Conservation (phyloP, 306 rosid species). For the Comarum palustre region DNA sequence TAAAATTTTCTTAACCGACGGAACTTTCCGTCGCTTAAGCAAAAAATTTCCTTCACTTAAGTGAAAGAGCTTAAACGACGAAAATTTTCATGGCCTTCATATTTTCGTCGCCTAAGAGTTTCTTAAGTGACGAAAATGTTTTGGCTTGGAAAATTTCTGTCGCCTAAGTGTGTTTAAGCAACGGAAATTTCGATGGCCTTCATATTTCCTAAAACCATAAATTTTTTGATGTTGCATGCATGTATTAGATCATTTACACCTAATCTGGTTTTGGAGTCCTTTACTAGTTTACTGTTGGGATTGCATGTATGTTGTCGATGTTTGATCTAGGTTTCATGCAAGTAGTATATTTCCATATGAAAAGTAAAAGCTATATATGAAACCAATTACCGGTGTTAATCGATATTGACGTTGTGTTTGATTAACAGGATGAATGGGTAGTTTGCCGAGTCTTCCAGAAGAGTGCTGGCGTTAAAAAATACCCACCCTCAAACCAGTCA, state of each 20-base stretch:
- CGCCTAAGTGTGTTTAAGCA: too few species aligned
- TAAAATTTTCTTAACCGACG: too few species aligned
- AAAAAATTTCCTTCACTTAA: too few species aligned
- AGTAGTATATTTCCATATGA: background rate
- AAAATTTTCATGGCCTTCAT: too few species aligned
- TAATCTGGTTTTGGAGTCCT: background rate
- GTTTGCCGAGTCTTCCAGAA: constrained; percentile 80
- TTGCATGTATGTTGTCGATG: background rate
- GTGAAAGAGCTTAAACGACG: too few species aligned
- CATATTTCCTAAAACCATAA: background rate
- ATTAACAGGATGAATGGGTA: constrained; percentile 86
- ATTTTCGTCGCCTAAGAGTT: too few species aligned
- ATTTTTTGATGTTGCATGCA: background rate
- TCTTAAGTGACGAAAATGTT: too few species aligned
- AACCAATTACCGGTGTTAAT: background rate
- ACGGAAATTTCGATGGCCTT: too few species aligned
- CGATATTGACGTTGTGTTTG: background rate
- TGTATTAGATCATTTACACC: background rate
- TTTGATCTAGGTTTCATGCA: background rate
- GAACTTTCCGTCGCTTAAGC: too few species aligned
- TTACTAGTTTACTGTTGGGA: background rate
- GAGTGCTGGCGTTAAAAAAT: constrained; percentile 71
- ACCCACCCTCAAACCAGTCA: constrained; percentile 47
- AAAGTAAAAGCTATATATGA: background rate
- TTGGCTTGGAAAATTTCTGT: too few species aligned